Percentiles rank a stretch among this genome's conserved stretches.
Evolutionary conservation across 805 yeast genomes (phyloP).

Genomic region (Ogataea glucozyma): DNA sequence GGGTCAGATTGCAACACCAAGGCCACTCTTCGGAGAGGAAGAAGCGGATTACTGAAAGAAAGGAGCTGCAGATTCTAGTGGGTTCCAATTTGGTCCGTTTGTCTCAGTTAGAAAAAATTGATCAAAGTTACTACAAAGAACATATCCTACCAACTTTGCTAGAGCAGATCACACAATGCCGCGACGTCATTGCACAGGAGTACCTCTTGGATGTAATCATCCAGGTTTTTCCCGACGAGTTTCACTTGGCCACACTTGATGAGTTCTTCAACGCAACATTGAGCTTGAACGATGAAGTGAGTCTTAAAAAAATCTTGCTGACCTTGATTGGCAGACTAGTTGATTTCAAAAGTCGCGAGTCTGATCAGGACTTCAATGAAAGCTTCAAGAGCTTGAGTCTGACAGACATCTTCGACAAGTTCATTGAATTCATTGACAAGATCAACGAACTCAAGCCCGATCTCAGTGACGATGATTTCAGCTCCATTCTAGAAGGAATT

Average conservation of each 20-base stretch:
- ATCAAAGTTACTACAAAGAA: constrained; percentile 46
- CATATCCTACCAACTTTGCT: constrained; percentile 75
- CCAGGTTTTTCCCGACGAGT: constrained; percentile 93
- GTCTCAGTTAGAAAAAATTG: constrained; percentile 80
- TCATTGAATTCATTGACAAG: constrained; percentile 64
- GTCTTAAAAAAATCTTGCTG: constrained; percentile 62
- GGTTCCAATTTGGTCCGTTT: constrained; percentile 90
- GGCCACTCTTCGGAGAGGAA: constrained; percentile 85
- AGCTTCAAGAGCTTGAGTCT: constrained; percentile 19
- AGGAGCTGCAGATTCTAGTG: constrained; percentile 85
- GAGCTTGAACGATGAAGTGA: constrained; percentile 69
- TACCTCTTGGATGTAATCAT: constrained; percentile 87
- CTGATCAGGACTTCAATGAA: constrained; percentile 25
- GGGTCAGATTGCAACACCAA: constrained; percentile 96
- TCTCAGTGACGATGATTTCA: constrained; percentile 64
- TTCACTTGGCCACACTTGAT: constrained; percentile 75
- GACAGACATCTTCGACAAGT: constrained; percentile 52
- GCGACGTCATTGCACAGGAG: constrained; percentile 89
- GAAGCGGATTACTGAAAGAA: constrained; percentile 74
- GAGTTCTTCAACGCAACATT: constrained; percentile 64
- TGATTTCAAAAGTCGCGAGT: constrained; percentile 47
- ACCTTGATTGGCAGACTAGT: constrained; percentile 74
- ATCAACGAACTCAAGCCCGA: constrained; percentile 61
- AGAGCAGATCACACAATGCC: constrained; percentile 90
- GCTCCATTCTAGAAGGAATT: constrained; percentile 64